phyloP scores from a whole-genome alignment of 495 filamentous ascomycete genomes.

The Apiosordaria backusii region DNA sequence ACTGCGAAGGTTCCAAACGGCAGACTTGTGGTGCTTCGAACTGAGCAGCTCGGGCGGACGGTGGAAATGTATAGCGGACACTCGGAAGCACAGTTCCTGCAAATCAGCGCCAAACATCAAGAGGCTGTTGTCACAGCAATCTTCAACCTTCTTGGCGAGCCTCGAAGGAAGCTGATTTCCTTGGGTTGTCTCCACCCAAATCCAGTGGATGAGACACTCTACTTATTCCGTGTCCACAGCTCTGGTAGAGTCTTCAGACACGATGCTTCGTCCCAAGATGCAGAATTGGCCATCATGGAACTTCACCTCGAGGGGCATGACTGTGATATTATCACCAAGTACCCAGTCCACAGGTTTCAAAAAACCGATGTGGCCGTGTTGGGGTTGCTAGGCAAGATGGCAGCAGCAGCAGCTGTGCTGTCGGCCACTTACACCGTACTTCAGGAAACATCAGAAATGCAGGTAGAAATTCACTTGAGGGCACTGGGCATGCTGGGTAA shows the following conservation, averaged over 20 bases:
- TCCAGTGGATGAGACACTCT: slow-evolving; percentile 50
- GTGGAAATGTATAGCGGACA: slow-evolving; percentile 72
- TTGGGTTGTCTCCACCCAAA: slow-evolving; percentile 73
- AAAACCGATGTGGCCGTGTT: slow-evolving; percentile 59
- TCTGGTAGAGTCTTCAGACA: slow-evolving; percentile 45
- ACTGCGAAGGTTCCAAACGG: slow-evolving; percentile 61
- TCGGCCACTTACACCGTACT: slow-evolving; percentile 50
- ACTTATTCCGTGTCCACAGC: slow-evolving; percentile 45
- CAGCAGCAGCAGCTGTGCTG: slow-evolving; percentile 74
- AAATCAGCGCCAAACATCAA: slow-evolving; percentile 68
- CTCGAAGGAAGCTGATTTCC: slow-evolving; percentile 64
- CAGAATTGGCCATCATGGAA: background rate
- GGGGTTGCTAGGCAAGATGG: slow-evolving; percentile 85
- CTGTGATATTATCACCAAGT: slow-evolving; percentile 80
- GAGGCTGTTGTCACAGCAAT: background rate
- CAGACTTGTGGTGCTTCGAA: slow-evolving; percentile 72
- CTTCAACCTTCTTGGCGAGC: slow-evolving; percentile 33
- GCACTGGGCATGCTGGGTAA: slow-evolving; percentile 75
- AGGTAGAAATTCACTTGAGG: slow-evolving; percentile 66
- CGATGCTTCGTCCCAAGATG: slow-evolving; percentile 38
- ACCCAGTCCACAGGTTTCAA: slow-evolving; percentile 57
- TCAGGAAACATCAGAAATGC: slow-evolving; percentile 55
- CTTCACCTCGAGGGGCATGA: slow-evolving; percentile 51
- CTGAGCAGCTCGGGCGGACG: slow-evolving; percentile 64
- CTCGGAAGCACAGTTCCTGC: slow-evolving; percentile 65